Conservation (phyloP, 257 asterid genomes). For the Misopates orontium region DNA sequence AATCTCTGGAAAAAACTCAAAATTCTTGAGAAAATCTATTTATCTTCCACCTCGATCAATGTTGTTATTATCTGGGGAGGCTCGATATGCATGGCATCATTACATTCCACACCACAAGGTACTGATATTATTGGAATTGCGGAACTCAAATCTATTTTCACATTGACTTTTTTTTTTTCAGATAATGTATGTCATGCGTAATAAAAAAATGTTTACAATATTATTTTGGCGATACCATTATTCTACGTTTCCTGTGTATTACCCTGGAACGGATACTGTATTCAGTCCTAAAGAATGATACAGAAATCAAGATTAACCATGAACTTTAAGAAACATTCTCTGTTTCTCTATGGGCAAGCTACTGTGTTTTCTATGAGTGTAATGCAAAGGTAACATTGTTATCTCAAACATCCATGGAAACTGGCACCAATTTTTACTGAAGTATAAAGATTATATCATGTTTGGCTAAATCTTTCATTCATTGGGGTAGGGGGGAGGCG, state of each 20-base stretch:
- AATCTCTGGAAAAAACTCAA: slow-evolving; percentile 35
- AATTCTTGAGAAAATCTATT: slow-evolving; percentile 61
- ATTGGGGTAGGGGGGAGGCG: too few species aligned
- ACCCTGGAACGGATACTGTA: neutral
- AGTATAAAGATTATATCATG: too few species aligned
- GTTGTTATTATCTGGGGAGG: slow-evolving; percentile 80
- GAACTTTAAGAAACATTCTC: too few species aligned
- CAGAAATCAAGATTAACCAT: too few species aligned
- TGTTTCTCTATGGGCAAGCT: too few species aligned
- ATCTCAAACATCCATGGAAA: too few species aligned
- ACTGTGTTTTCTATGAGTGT: too few species aligned
- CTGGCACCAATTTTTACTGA: too few species aligned
- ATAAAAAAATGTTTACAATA: neutral
- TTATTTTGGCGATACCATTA: neutral
- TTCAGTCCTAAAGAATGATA: too few species aligned
- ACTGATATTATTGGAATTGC: slow-evolving; percentile 11
- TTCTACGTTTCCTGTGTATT: neutral
- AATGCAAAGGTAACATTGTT: too few species aligned
- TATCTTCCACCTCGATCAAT: slow-evolving; percentile 94
- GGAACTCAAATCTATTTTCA: neutral
- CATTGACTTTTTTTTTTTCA: neutral
- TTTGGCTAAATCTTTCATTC: too few species aligned
- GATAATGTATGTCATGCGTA: neutral
- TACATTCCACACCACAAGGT: slow-evolving; percentile 99
- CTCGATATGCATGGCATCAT: slow-evolving; percentile 98